Base-by-base conservation (phyloP, 306 rosid genomes). In the Prunus fruticosa region DNA sequence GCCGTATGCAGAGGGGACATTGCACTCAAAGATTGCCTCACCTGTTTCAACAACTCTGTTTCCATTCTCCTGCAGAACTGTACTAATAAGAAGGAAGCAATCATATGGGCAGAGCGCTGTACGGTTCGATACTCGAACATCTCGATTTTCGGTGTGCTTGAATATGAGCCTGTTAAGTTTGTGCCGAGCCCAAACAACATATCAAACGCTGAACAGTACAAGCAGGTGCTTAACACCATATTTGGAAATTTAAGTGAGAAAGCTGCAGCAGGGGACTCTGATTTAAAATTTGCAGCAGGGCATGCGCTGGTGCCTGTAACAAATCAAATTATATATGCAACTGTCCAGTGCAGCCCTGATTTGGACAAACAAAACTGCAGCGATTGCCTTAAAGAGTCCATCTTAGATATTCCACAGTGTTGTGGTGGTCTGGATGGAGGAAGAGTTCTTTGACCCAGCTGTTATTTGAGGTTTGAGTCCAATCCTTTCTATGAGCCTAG, bases 331-430 rank as follows among this genome's bases (percentile, higher is more conserved):
- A 71, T 78, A 20, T 71, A 78, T 25, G 81, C 76, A 28, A 15
- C 19, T 3, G 81, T 41, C 2, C 76, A 71, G 65, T 69, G 81
- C 43, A 78, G 71, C 12, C 81, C 81, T 38, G 81, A 78, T 62
- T 12, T 78, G 22, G 65, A 71, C 76, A 22, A 51, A 60, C 1
- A 71, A 2, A 4, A 71, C 1, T 78, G 76, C 64, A 61, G 47
- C 1, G 8, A 16, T 0, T 78, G 71, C 56, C 71, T 78, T 5
- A 2, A 51, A 9, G 76, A 50, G 11, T 38, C 56, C 41, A 18
- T 3, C 19, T 9, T 15, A 12, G 49, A 47, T 2, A 62, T 78
- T 50, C 46, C 32, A 8, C 0, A 49, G 23, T 16, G 41, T 9
- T 70, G 13, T 50, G 81, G 15, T 0, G 72, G 72, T 20, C 1